phyloP scores from a whole-genome alignment of 2,329 filamentous ascomycete species.

The Verticillium isaacii region DNA sequence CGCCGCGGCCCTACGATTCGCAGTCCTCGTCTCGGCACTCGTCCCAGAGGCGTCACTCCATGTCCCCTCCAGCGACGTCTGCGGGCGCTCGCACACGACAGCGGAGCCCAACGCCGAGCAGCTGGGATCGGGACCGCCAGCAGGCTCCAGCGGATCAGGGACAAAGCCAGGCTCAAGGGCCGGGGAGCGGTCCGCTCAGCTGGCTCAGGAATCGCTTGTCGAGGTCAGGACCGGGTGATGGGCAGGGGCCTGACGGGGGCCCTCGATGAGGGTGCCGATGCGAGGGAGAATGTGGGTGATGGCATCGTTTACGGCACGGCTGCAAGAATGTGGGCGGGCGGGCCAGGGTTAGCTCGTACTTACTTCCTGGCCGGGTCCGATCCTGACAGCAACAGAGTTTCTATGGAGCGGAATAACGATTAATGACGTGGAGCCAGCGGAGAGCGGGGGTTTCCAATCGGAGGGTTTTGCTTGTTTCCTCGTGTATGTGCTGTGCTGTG shows the following conservation, averaged over 20 bases:
- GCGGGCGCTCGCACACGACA: conserved; percentile 27
- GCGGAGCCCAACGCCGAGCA: conserved; percentile 32
- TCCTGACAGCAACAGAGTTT: neutral
- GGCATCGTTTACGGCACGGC: too few species aligned
- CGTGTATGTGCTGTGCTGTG: too few species aligned
- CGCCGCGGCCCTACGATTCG: neutral
- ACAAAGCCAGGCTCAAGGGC: conserved; percentile 19
- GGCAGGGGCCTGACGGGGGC: neutral
- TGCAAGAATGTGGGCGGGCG: too few species aligned
- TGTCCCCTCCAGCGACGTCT: conserved; percentile 29
- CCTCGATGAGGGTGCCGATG: neutral
- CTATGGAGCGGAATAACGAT: neutral
- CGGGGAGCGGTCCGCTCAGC: conserved; percentile 32
- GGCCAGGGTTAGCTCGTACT: neutral
- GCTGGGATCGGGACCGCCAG: conserved; percentile 19
- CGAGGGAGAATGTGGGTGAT: neutral
- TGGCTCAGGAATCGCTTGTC: conserved; percentile 40
- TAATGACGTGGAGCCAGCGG: neutral
- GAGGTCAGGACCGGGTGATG: neutral
- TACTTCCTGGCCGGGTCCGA: neutral
- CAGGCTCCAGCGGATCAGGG: conserved; percentile 16
- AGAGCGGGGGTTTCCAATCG: neutral
- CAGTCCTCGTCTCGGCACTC: neutral
- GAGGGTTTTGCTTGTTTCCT: neutral
- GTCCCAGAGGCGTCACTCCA: conserved; percentile 26